Conservation (phyloP, 257 asterid genomes). For the Oldenlandia corymbosa region DNA sequence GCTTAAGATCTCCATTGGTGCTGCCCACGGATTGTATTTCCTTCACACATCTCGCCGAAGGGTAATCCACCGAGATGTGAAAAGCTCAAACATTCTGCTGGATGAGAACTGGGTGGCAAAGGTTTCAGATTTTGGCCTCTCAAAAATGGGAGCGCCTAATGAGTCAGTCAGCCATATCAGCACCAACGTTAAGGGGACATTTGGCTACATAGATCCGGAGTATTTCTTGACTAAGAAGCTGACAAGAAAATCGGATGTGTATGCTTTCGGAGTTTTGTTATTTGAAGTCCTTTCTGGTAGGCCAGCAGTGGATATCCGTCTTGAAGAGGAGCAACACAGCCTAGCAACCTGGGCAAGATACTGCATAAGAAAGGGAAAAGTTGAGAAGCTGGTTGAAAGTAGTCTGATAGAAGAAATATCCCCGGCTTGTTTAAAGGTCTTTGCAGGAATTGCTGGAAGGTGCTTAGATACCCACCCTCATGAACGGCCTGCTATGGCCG, state of each 20-base stretch:
- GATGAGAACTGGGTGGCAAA: slow-evolving; percentile 65
- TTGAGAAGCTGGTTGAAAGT: slow-evolving; percentile 43
- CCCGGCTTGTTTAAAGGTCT: slow-evolving; percentile 45
- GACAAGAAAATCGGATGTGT: slow-evolving; percentile 65
- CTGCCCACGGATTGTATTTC: slow-evolving; percentile 61
- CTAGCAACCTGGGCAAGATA: slow-evolving; percentile 55
- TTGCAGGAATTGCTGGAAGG: slow-evolving; percentile 52
- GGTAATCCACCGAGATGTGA: slow-evolving; percentile 71
- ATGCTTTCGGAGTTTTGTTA: slow-evolving; percentile 66
- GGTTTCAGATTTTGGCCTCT: slow-evolving; percentile 69
- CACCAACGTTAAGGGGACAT: slow-evolving; percentile 53
- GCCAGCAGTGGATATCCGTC: slow-evolving; percentile 42
- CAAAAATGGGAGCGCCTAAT: slow-evolving; percentile 56
- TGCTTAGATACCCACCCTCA: slow-evolving; percentile 52
- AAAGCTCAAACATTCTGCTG: slow-evolving; percentile 64
- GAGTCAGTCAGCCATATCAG: slow-evolving; percentile 52
- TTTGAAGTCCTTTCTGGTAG: slow-evolving; percentile 66
- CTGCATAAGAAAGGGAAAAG: slow-evolving; percentile 50
- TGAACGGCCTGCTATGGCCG: slow-evolving; percentile 60
- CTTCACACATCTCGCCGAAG: slow-evolving; percentile 53
- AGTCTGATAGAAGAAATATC: slow-evolving; percentile 41
- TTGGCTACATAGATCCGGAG: slow-evolving; percentile 66
- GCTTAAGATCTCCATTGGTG: slow-evolving; percentile 56
- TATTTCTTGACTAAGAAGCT: slow-evolving; percentile 43
- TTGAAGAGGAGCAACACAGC: slow-evolving; percentile 52